Percentiles rank a stretch among this genome's conserved stretches.
Conservation (phyloP, 2,329 filamentous ascomycete genomes). For the Amauroascus verrucosus region DNA sequence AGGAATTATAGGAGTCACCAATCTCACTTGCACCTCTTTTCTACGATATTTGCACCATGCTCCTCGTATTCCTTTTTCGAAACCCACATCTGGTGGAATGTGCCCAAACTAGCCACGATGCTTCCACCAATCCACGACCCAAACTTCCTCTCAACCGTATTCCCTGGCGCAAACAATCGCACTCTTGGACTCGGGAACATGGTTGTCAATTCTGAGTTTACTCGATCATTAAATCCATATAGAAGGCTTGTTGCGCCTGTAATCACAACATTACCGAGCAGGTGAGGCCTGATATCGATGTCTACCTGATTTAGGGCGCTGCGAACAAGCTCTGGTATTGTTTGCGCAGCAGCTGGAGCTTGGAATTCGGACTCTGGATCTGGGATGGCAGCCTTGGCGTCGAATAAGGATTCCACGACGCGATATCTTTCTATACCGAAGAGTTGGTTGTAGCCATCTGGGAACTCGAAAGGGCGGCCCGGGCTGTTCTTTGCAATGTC, state of each 20-base stretch:
- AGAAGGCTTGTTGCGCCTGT: slow-evolving; percentile 80
- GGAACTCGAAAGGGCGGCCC: slow-evolving; percentile 89
- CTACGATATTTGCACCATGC: slow-evolving; percentile 78
- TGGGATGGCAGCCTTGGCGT: slow-evolving; percentile 62
- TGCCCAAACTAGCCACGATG: slow-evolving; percentile 87
- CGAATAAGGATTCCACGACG: slow-evolving; percentile 82
- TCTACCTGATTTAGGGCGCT: slow-evolving; percentile 70
- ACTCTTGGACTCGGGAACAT: slow-evolving; percentile 80
- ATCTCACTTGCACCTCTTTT: slow-evolving; percentile 83
- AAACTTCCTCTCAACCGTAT: slow-evolving; percentile 80
- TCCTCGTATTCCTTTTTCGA: slow-evolving; percentile 96
- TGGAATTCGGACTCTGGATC: slow-evolving; percentile 38
- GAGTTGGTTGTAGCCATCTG: slow-evolving; percentile 90
- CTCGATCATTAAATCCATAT: slow-evolving; percentile 81
- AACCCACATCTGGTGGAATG: slow-evolving; percentile 99
- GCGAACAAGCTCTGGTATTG: slow-evolving; percentile 72
- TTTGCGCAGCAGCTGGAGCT: slow-evolving; percentile 58
- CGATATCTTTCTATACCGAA: slow-evolving; percentile 82
- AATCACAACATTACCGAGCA: slow-evolving; percentile 84
- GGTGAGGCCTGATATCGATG: slow-evolving; percentile 71
- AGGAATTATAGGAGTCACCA: not conserved
- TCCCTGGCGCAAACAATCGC: slow-evolving; percentile 75
- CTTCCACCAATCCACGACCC: slow-evolving; percentile 94
- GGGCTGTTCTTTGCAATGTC: slow-evolving; percentile 63
- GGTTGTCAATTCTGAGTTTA: slow-evolving; percentile 70